These are phyloP conservation scores for Glycine tomentella DNA, from an alignment of 306 rosid genomes.

Conservation along the genomic window DNA sequence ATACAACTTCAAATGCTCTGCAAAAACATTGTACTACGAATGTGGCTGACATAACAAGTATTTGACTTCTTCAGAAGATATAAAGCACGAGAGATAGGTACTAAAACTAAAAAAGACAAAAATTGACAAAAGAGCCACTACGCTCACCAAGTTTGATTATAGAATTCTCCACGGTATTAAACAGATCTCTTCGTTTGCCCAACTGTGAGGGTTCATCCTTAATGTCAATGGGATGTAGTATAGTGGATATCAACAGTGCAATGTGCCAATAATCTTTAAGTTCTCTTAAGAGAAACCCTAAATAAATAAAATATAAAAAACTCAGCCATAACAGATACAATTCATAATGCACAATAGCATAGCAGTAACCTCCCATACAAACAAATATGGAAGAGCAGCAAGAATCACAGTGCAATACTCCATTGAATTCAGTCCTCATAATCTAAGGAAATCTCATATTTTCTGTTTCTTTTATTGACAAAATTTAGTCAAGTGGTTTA, in stretches of 20 bases:
- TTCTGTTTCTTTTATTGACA: not conserved
- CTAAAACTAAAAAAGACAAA: not conserved
- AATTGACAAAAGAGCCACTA: constrained; percentile 12
- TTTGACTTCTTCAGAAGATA: constrained; percentile 16
- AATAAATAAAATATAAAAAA: constrained; percentile 41
- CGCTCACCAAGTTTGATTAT: constrained; percentile 70
- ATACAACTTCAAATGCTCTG: constrained; percentile 1
- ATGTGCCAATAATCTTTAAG: constrained; percentile 85
- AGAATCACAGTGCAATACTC: constrained; percentile 8
- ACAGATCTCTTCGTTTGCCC: constrained; percentile 55
- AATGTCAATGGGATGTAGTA: constrained; percentile 60
- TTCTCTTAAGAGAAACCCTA: constrained; percentile 85
- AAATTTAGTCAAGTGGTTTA: constrained; percentile 9
- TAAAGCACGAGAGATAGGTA: not conserved
- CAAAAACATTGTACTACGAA: constrained; percentile 22
- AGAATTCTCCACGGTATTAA: constrained; percentile 62
- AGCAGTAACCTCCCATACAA: not conserved
- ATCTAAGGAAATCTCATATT: not conserved
- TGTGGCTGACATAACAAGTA: constrained; percentile 17
- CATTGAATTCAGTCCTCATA: not conserved
- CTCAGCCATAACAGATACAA: constrained; percentile 29
- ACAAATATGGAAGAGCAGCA: not conserved
- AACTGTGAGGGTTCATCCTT: constrained; percentile 59
- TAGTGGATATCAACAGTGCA: constrained; percentile 71
- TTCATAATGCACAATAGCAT: constrained; percentile 33